phyloP scores from a whole-genome alignment of 73 alveolate species.

The Paramecium octaurelia region DNA sequence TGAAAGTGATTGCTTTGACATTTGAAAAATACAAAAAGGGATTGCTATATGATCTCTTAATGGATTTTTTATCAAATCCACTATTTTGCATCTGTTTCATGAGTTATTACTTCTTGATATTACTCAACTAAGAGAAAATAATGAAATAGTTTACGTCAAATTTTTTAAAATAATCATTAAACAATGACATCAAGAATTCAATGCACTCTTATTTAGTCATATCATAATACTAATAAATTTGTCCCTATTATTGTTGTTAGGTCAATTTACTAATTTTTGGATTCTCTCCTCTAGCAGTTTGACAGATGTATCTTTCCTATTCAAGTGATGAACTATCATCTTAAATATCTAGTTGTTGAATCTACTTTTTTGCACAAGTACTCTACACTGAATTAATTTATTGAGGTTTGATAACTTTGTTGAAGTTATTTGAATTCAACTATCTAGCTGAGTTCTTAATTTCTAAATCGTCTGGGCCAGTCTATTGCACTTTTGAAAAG shows the following conservation, averaged over 20 bases:
- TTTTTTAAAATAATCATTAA: neutral
- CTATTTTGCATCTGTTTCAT: neutral
- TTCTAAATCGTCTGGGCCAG: neutral
- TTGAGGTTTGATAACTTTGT: neutral
- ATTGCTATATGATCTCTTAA: constrained; percentile 2
- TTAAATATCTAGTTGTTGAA: neutral
- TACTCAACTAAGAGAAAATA: neutral
- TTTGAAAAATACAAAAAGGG: neutral
- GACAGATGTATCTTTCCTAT: neutral
- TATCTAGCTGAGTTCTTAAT: neutral
- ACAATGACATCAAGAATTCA: neutral
- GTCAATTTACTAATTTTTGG: neutral
- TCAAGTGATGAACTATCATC: neutral
- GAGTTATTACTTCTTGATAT: neutral
- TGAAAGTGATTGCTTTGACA: neutral
- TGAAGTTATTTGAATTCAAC: neutral
- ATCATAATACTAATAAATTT: neutral
- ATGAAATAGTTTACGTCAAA: neutral
- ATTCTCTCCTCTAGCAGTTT: neutral
- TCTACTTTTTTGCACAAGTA: neutral
- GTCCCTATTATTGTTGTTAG: neutral
- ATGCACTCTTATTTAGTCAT: neutral
- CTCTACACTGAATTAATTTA: neutral
- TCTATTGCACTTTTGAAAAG: neutral
- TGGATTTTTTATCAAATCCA: neutral